A percentile compares a stretch with the other conserved stretches of the same genome.
phyloP scores from a whole-genome alignment of 768 basidiomycete genomes.

The Lactifluus echinatus region DNA sequence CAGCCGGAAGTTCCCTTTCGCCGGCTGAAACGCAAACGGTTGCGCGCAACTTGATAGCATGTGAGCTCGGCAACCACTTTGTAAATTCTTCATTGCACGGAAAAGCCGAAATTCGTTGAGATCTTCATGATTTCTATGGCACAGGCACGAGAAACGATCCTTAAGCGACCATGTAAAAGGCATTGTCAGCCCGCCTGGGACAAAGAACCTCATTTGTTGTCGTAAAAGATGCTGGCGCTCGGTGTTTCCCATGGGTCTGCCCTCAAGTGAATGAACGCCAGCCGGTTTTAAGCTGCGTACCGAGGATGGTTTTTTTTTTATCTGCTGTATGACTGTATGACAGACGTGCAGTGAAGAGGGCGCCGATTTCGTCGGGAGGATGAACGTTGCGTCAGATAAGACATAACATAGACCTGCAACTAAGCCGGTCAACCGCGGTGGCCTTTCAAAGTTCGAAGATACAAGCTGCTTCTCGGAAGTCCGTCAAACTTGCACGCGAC shows the following conservation, averaged over 20 bases:
- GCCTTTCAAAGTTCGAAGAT: neutral
- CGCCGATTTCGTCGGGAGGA: neutral
- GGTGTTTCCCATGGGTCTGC: neutral
- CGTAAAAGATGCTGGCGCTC: neutral
- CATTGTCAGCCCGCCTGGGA: neutral
- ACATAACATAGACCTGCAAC: neutral
- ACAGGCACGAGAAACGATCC: neutral
- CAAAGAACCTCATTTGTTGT: neutral
- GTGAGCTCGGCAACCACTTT: neutral
- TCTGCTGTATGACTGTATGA: too few relatives aligned
- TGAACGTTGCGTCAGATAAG: neutral
- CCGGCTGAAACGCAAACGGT: neutral
- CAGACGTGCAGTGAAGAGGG: neutral
- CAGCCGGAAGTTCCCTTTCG: neutral
- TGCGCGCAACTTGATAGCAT: neutral
- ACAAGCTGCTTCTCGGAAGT: neutral
- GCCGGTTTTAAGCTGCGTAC: neutral
- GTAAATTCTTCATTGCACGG: neutral
- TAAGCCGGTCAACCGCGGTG: neutral
- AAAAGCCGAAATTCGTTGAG: neutral
- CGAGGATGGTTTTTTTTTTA: neutral
- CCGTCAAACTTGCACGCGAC: neutral
- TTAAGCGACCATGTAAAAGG: neutral
- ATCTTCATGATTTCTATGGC: slow-evolving; percentile 5
- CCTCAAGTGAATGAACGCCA: neutral